Conservation (phyloP, 2,329 filamentous ascomycete species). For the Colletotrichum lentis region DNA sequence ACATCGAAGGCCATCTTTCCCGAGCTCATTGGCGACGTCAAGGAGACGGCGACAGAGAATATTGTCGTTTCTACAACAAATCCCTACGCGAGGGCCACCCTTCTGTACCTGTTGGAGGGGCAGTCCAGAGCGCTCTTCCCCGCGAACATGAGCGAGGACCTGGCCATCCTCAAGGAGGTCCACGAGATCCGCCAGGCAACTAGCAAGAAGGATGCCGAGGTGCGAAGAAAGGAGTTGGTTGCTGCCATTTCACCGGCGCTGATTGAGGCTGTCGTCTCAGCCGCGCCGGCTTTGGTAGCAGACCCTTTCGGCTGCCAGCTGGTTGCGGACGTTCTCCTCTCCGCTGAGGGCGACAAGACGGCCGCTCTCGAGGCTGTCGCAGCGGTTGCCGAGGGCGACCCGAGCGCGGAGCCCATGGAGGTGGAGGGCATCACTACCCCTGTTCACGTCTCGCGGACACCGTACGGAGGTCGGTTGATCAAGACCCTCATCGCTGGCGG, state of each 20-base stretch:
- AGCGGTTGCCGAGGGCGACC: slow-evolving; percentile 67
- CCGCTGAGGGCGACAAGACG: slow-evolving; percentile 77
- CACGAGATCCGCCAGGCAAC: slow-evolving; percentile 81
- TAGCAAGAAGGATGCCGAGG: slow-evolving; percentile 88
- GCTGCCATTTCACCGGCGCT: slow-evolving; percentile 77
- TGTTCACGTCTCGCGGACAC: slow-evolving; percentile 66
- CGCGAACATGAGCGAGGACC: slow-evolving; percentile 68
- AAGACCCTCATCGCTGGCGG: slow-evolving; percentile 92
- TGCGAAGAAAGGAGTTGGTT: slow-evolving; percentile 78
- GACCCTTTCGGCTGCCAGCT: slow-evolving; percentile 89
- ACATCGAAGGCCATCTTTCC: slow-evolving; percentile 85
- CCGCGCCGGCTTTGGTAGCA: slow-evolving; percentile 72
- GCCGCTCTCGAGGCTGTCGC: slow-evolving; percentile 75
- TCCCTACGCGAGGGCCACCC: slow-evolving; percentile 68
- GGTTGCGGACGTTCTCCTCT: slow-evolving; percentile 82
- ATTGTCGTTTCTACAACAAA: slow-evolving; percentile 72
- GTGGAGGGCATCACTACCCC: slow-evolving; percentile 45
- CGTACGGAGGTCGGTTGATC: slow-evolving; percentile 80
- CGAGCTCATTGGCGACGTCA: slow-evolving; percentile 80
- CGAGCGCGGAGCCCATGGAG: slow-evolving; percentile 52
- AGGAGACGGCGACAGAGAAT: slow-evolving; percentile 68
- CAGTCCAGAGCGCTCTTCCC: slow-evolving; percentile 69
- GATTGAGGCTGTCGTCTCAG: slow-evolving; percentile 74
- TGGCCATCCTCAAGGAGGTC: slow-evolving; percentile 78
- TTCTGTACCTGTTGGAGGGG: slow-evolving; percentile 84